phyloP scores from a whole-genome alignment of 805 yeast species.

The Yarrowia sp. region DNA sequence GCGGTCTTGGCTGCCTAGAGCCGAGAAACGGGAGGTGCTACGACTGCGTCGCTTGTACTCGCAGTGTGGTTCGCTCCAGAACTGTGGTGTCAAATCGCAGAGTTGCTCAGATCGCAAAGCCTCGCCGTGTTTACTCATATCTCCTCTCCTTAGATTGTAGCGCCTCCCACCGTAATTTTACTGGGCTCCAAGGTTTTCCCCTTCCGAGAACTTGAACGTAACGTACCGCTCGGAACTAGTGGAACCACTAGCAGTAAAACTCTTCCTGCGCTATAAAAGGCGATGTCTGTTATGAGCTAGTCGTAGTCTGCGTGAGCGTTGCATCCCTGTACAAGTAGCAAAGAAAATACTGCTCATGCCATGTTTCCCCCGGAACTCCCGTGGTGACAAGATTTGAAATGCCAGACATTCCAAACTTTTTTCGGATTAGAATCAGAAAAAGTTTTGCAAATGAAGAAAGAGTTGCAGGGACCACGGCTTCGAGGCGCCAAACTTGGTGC shows the following conservation, averaged over 20 bases:
- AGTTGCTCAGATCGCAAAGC: no score
- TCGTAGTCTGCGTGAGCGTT: no score
- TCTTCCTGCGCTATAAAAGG: background rate
- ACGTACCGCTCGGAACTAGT: background rate
- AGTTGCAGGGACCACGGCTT: constrained; percentile 13
- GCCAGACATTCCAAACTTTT: constrained; percentile 2
- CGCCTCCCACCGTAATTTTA: background rate
- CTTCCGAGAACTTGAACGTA: background rate
- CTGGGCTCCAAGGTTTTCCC: background rate
- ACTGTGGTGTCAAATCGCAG: background rate
- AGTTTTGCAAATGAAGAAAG: background rate
- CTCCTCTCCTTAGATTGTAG: background rate
- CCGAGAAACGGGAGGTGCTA: no score
- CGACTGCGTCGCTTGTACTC: no score
- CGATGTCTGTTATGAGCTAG: background rate
- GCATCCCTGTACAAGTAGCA: no score
- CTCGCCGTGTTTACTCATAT: background rate
- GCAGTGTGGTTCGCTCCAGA: no score
- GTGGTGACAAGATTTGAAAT: background rate
- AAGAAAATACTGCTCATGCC: no score
- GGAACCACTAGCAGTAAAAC: background rate
- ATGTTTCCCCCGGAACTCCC: no score
- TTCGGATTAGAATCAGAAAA: background rate
- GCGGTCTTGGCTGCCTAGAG: background rate
- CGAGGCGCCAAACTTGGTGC: background rate